Percentiles rank a stretch among this genome's conserved stretches.
phyloP scores from a whole-genome alignment of 2,329 filamentous ascomycete genomes.

The Colletotrichum zoysiae region DNA sequence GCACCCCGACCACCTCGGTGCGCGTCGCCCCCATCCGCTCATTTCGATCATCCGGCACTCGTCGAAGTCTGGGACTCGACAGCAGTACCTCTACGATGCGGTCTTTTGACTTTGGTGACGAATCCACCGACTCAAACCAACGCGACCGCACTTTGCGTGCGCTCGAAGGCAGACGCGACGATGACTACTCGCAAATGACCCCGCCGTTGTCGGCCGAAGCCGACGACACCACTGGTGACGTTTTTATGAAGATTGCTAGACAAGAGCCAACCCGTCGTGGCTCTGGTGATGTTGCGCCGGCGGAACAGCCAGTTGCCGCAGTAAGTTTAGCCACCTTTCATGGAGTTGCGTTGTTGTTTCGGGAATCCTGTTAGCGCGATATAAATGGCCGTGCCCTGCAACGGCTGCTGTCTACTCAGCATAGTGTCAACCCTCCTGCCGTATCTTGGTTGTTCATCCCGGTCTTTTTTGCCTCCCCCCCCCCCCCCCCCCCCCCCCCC shows the following conservation, averaged over 20 bases:
- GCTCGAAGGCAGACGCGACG: slow-evolving; percentile 60
- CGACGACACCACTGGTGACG: slow-evolving; percentile 67
- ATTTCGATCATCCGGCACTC: slow-evolving; percentile 69
- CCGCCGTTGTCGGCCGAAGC: slow-evolving; percentile 58
- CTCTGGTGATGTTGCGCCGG: slow-evolving; percentile 50
- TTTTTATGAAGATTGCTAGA: slow-evolving; percentile 70
- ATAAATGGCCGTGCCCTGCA: slow-evolving; percentile 37
- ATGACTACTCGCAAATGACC: slow-evolving; percentile 55
- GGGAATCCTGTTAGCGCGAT: slow-evolving; percentile 32
- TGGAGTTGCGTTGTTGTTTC: slow-evolving; percentile 37
- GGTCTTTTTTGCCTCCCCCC: slow-evolving; percentile 3
- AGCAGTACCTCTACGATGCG: slow-evolving; percentile 61
- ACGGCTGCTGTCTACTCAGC: slow-evolving; percentile 29
- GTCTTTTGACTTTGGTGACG: slow-evolving; percentile 59
- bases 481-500: too few relatives aligned
- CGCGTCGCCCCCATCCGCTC: slow-evolving; percentile 67
- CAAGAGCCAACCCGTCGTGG: slow-evolving; percentile 61
- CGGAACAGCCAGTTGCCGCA: slow-evolving; percentile 56
- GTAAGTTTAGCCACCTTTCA: slow-evolving; percentile 56
- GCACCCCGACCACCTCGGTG: slow-evolving; percentile 50
- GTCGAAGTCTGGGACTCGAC: slow-evolving; percentile 66
- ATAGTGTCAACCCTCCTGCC: slow-evolving; percentile 20
- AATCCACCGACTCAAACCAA: slow-evolving; percentile 57
- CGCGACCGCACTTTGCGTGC: slow-evolving; percentile 65
- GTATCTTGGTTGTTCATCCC: slow-evolving; percentile 34